These are phyloP conservation scores for Brassica juncea DNA, from an alignment of 345 rosid genomes.

Conservation along the genomic window DNA sequence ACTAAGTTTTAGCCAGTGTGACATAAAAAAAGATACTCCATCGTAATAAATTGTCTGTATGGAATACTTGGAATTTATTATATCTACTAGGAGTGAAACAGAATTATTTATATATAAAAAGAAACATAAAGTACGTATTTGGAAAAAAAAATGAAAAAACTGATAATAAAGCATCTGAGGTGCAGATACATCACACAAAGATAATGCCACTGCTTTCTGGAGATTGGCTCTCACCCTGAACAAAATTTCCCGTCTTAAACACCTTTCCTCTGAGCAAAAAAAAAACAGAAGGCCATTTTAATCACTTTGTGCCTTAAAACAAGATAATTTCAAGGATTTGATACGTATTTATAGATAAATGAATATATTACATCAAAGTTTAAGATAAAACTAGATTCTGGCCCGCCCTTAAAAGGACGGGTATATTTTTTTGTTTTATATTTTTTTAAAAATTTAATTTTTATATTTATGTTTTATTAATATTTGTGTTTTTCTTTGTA, in stretches of 20 bases:
- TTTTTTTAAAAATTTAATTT: no score
- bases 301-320: background rate
- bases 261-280: background rate
- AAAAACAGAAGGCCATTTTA: background rate
- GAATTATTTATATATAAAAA: background rate
- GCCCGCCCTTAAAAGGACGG: no score
- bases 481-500: no score
- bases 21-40: background rate
- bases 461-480: no score
- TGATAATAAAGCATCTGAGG: conserved; percentile 20
- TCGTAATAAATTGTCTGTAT: background rate
- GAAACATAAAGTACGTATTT: conserved; percentile 11
- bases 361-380: background rate
- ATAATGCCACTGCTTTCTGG: conserved; percentile 40
- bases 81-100: background rate
- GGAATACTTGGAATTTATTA: background rate
- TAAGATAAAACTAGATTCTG: no score
- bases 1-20: conserved; percentile 1
- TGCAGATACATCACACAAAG: conserved; percentile 36
- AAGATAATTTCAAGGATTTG: background rate
- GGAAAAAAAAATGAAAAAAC: background rate
- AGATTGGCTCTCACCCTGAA: conserved; percentile 42
- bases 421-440: no score
- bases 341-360: no score
- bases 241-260: conserved; percentile 34